phyloP scores from a whole-genome alignment of 2,329 filamentous ascomycete species.

The Trichoderma gracile region DNA sequence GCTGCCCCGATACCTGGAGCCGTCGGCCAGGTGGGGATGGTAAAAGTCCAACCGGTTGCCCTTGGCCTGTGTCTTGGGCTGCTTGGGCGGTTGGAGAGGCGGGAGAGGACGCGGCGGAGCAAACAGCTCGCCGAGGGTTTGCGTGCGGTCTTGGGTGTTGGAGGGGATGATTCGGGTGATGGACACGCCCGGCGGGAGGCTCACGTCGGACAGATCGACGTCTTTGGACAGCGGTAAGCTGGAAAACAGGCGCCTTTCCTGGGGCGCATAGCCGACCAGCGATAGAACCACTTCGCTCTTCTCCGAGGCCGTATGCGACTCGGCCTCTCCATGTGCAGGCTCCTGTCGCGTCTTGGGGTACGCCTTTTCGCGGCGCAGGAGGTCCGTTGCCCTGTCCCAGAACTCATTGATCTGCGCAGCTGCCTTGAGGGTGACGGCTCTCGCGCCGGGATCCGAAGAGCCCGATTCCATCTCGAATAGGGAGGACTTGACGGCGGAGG shows the following conservation, averaged over 20 bases:
- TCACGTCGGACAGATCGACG: slow-evolving; percentile 43
- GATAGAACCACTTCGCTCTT: slow-evolving; percentile 66
- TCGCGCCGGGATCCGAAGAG: slow-evolving; percentile 36
- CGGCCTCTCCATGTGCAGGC: slow-evolving; percentile 44
- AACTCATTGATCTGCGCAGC: slow-evolving; percentile 56
- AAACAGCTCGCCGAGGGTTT: slow-evolving; percentile 73
- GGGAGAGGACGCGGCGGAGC: slow-evolving; percentile 66
- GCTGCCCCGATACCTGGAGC: slow-evolving; percentile 53
- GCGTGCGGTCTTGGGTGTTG: slow-evolving; percentile 49
- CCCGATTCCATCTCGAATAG: slow-evolving; percentile 48
- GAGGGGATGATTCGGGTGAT: slow-evolving; percentile 41
- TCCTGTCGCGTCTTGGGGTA: slow-evolving; percentile 47
- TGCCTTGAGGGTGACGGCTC: slow-evolving; percentile 38
- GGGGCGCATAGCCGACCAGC: slow-evolving; percentile 72
- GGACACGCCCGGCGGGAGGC: slow-evolving; percentile 73
- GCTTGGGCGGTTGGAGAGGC: slow-evolving; percentile 69
- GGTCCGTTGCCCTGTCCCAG: slow-evolving; percentile 61
- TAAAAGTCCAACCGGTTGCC: slow-evolving; percentile 57
- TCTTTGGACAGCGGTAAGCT: slow-evolving; percentile 60
- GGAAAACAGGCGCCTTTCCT: slow-evolving; percentile 79
- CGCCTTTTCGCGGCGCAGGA: slow-evolving; percentile 62
- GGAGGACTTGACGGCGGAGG: slow-evolving; percentile 50
- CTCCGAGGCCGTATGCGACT: slow-evolving; percentile 42
- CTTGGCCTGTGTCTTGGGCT: slow-evolving; percentile 69
- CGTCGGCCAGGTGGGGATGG: slow-evolving; percentile 56